Base-by-base conservation (phyloP, 257 asterid species). In the Penstemon barbatus region DNA sequence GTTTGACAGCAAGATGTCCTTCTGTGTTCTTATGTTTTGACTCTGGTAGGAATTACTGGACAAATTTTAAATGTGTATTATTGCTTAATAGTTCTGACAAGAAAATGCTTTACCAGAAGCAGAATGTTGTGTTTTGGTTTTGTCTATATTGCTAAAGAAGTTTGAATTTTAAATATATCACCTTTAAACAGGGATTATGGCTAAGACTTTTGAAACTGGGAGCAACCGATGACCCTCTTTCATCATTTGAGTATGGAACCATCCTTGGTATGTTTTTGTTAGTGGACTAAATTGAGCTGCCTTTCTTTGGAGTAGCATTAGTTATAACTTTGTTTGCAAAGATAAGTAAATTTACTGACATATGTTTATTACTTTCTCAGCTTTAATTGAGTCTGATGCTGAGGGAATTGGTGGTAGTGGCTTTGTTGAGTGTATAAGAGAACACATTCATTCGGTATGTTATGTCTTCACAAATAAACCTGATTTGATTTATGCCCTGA, bases 341-440 rank as follows among this genome's bases (percentile, higher is more conserved):
- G 75, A 70, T 53, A 61, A 33, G 39, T 69, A 43, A 42, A 37
- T 50, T 80, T 75, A 50, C 72, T 66, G 69, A 65, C 61, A 55
- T 75, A 71, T 77, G 63, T 75, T 63, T 52, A 57, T 62, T 71
- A 64, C 67, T 72, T 65, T 75, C 36, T 59, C 90, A 88, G 98
- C 96, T 80, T 79, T 92, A 70, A 89, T 92, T 38, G 98, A 89
- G 82, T 89, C 97, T 38, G 98, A 92, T 79, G 97, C 97, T 66
- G 98, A 90, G 81, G 98, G 98, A 65, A 92, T 89, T 82, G 98
- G 97, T 45, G 98, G 97, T 56, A 92, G 97, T 83, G 98, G 98
- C 66, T 92, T 92, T 74, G 87, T 92, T 72, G 98, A 92, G 81
- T 92, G 98, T 77, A 88, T 92, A 78, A 81, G 91, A 66, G 98